Percentiles rank a stretch among this genome's conserved stretches.
These are phyloP conservation scores for Amesomyces nigricolor DNA, from an alignment of 2,329 filamentous ascomycete species.

Conservation along the genomic window DNA sequence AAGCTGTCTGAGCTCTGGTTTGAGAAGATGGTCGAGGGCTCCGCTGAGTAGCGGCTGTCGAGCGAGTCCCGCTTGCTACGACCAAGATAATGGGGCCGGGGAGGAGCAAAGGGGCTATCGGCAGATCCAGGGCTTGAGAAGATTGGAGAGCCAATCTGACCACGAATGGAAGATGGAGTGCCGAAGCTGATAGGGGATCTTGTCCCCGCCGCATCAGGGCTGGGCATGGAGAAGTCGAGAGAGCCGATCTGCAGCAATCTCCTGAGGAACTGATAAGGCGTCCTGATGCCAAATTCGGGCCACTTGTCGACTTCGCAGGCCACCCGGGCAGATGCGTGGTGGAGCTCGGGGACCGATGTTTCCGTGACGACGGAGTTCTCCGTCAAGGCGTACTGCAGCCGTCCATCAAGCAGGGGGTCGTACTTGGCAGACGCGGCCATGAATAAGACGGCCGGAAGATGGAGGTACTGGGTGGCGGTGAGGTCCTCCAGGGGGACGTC, in stretches of 20 bases:
- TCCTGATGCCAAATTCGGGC: conserved; percentile 28
- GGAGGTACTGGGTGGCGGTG: conserved; percentile 28
- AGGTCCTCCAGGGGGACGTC: conserved; percentile 27
- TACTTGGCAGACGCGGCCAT: conserved; percentile 32
- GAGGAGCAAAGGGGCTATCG: conserved; percentile 1
- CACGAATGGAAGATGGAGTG: conserved; percentile 6
- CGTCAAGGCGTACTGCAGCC: conserved; percentile 28
- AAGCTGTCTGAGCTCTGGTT: conserved; percentile 23
- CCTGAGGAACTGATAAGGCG: conserved; percentile 30
- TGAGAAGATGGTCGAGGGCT: conserved; percentile 20
- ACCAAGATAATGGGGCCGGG: not conserved
- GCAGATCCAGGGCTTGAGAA: not conserved
- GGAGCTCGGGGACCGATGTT: conserved; percentile 27
- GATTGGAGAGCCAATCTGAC: conserved; percentile 7
- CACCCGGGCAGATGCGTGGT: conserved; percentile 26
- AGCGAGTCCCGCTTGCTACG: conserved; percentile 18
- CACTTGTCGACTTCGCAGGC: conserved; percentile 28
- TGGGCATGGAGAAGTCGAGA: conserved; percentile 29
- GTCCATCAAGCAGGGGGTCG: conserved; percentile 28
- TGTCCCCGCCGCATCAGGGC: not conserved
- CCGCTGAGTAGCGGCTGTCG: conserved; percentile 17
- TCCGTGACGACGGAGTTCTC: conserved; percentile 28
- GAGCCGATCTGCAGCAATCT: conserved; percentile 30
- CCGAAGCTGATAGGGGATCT: conserved; percentile 3
- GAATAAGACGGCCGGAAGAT: conserved; percentile 29